Percentiles rank a stretch among this genome's conserved stretches.
phyloP scores from a whole-genome alignment of 495 filamentous ascomycete genomes.

The Penicillium paxilli region DNA sequence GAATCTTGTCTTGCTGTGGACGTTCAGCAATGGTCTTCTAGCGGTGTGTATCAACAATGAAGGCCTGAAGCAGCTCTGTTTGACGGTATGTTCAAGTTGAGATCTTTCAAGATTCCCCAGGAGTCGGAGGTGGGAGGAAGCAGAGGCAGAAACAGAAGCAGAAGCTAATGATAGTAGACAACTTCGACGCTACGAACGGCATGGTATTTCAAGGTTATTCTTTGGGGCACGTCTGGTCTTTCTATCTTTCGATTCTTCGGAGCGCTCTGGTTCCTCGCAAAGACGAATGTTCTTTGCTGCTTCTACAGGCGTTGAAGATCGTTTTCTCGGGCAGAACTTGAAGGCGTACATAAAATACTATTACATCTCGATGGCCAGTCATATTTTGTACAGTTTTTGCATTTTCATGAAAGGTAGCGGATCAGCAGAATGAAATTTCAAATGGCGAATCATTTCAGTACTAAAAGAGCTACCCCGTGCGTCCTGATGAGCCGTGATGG shows the following conservation, averaged over 20 bases:
- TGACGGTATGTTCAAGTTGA: constrained; percentile 62
- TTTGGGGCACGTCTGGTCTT: constrained; percentile 21
- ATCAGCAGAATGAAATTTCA: neutral
- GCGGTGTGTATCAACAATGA: constrained; percentile 81
- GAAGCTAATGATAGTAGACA: constrained; percentile 3
- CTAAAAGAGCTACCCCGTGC: too few relatives aligned
- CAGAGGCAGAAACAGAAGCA: too few relatives aligned
- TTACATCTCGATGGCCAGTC: neutral
- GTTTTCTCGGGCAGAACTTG: too few relatives aligned
- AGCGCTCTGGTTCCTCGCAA: constrained; percentile 20
- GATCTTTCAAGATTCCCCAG: neutral
- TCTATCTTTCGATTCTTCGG: constrained; percentile 25
- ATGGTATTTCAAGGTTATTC: constrained; percentile 21
- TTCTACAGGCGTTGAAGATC: constrained; percentile 11
- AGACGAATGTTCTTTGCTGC: constrained; percentile 18
- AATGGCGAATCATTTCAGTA: neutral
- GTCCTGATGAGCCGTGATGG: too few relatives aligned
- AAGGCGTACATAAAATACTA: neutral
- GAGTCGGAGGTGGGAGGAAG: too few relatives aligned
- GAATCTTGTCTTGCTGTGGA: constrained; percentile 81
- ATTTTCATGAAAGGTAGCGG: neutral
- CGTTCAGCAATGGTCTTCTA: constrained; percentile 85
- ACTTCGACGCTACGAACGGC: constrained; percentile 17
- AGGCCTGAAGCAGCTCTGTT: constrained; percentile 70
- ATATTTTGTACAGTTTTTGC: neutral